A percentile compares a stretch with the other conserved stretches of the same genome.
Conservation (phyloP, 2,329 filamentous ascomycete genomes). For the Botrytis pseudocinerea region DNA sequence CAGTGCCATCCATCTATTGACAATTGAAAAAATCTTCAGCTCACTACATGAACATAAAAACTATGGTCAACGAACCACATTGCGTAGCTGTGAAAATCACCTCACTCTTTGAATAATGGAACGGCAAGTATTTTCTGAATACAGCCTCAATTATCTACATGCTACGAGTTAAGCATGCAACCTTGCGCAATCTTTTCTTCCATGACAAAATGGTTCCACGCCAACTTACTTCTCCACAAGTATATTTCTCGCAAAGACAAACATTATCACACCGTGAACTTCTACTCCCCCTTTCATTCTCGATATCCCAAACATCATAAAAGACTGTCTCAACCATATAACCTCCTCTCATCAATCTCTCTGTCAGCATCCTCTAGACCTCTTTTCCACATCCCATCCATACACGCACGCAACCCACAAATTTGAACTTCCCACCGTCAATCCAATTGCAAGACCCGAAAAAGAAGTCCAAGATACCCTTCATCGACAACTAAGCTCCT, state of each 20-base stretch:
- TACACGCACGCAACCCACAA: conserved; percentile 3
- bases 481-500: not conserved
- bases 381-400: not conserved
- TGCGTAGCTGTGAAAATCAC: not conserved
- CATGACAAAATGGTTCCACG: not conserved
- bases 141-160: not conserved
- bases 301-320: not conserved
- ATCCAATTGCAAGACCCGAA: not conserved
- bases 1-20: not conserved
- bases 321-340: not conserved
- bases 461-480: not conserved
- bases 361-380: not conserved
- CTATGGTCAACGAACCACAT: not conserved
- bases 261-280: not conserved
- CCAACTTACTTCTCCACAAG: not conserved
- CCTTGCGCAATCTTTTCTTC: not conserved
- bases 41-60: not conserved
- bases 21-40: not conserved
- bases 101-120: not conserved
- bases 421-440: not conserved
- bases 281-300: not conserved
- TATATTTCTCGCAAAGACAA: not conserved
- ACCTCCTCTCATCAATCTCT: conserved; percentile 9
- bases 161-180: not conserved
- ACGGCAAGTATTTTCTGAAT: not conserved